A percentile compares a stretch with the other conserved stretches of the same genome.
These are phyloP conservation scores for Alternaria novae-zelandiae DNA, from an alignment of 2,329 filamentous ascomycete species.

Conservation along the genomic window DNA sequence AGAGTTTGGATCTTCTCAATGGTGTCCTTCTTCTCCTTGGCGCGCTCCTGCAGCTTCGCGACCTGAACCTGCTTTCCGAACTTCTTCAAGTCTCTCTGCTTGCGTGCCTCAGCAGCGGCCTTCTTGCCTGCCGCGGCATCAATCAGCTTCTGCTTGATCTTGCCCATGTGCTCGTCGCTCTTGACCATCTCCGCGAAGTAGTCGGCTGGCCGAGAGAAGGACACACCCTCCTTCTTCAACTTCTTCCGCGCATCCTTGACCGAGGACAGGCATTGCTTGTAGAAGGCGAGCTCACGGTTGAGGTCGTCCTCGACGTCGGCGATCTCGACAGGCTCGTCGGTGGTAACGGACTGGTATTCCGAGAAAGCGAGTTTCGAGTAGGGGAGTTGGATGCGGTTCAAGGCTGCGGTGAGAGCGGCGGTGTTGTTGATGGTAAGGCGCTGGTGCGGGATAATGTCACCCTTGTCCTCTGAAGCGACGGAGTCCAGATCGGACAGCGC, in stretches of 20 bases:
- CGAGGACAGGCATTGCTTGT: constrained; percentile 84
- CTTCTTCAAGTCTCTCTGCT: constrained; percentile 95
- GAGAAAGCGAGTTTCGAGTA: constrained; percentile 77
- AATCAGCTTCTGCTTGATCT: constrained; percentile 90
- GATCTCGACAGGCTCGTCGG: constrained; percentile 72
- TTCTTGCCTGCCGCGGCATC: constrained; percentile 93
- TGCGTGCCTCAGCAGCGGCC: constrained; percentile 86
- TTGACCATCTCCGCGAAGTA: constrained; percentile 99
- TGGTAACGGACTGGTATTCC: constrained; percentile 78
- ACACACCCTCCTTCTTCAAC: constrained; percentile 80
- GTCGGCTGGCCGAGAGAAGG: constrained; percentile 88
- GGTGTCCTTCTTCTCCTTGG: constrained; percentile 89
- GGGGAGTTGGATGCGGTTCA: constrained; percentile 79
- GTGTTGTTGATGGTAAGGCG: constrained; percentile 98
- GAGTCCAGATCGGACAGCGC: constrained; percentile 87
- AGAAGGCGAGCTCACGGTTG: constrained; percentile 90
- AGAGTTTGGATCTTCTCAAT: constrained; percentile 93
- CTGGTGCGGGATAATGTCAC: constrained; percentile 87
- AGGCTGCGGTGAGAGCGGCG: constrained; percentile 77
- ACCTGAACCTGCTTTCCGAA: constrained; percentile 99
- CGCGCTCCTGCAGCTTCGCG: constrained; percentile 91
- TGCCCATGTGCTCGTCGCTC: constrained; percentile 97
- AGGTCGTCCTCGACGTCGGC: constrained; percentile 89
- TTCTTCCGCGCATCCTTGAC: constrained; percentile 74
- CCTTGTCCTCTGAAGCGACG: constrained; percentile 77